Percentiles rank a stretch among this genome's conserved stretches.
phyloP scores from a whole-genome alignment of 75 land plant species.

The Cryptomeria japonica region DNA sequence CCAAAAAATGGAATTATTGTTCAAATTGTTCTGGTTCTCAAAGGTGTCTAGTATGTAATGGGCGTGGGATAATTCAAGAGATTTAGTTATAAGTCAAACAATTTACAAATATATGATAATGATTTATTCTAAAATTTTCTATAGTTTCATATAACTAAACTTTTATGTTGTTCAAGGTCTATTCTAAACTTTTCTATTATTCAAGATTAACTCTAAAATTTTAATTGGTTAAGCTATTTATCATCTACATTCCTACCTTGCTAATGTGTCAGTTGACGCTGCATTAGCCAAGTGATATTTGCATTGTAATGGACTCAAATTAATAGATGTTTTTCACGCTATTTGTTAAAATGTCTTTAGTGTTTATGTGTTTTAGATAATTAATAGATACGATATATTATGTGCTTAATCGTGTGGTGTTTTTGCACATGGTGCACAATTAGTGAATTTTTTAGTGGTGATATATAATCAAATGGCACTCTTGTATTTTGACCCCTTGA shows the following conservation, averaged over 20 bases:
- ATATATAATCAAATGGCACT: too few species aligned
- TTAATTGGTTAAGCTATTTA: background rate
- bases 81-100: background rate
- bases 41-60: conserved; percentile 65
- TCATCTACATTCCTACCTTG: background rate
- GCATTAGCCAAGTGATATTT: background rate
- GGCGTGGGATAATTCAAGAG: conserved; percentile 37
- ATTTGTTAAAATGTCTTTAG: background rate
- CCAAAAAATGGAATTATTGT: conserved; percentile 93
- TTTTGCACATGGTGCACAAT: too few species aligned
- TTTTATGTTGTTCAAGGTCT: too few species aligned
- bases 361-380: too few species aligned
- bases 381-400: too few species aligned
- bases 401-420: too few species aligned
- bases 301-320: background rate
- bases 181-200: background rate
- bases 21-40: conserved; percentile 70
- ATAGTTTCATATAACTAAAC: background rate
- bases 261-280: background rate
- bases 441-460: too few species aligned
- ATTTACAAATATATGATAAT: background rate
- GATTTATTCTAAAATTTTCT: background rate
- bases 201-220: background rate
- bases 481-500: too few species aligned
- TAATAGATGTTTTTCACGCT: background rate